Evolutionary conservation across 768 basidiomycete genomes (phyloP).

Genomic region (Pleurotus platypus): DNA sequence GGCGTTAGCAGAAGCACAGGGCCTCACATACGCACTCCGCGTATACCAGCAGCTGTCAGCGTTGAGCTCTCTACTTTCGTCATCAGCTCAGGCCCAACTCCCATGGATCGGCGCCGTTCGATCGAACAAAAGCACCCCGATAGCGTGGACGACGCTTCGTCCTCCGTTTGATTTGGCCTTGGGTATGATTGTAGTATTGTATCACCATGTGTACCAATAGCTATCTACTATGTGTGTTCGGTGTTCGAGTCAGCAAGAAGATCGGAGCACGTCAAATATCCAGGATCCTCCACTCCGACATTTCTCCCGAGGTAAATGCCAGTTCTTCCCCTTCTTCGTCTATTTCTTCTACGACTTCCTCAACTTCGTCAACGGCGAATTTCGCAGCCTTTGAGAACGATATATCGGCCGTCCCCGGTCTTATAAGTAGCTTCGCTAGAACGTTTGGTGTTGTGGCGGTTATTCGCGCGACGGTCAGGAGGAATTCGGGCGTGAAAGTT

Average conservation of each 20-base stretch:
- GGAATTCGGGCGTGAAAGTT: slow-evolving; percentile 57
- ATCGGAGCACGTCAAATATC: too few relatives aligned
- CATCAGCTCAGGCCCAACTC: not conserved
- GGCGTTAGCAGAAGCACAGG: not conserved
- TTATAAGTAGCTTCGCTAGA: not conserved
- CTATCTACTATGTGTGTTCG: not conserved
- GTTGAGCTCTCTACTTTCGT: not conserved
- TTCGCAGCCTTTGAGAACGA: slow-evolving; percentile 6
- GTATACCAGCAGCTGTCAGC: not conserved
- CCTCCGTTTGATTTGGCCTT: too few relatives aligned
- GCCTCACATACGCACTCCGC: not conserved
- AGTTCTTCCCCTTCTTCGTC: not conserved
- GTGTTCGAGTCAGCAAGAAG: not conserved
- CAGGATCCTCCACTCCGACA: not conserved
- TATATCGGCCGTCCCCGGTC: slow-evolving; percentile 5
- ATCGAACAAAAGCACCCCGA: not conserved
- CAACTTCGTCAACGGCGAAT: not conserved
- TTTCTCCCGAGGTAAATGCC: not conserved
- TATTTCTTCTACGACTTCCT: not conserved
- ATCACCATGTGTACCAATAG: not conserved
- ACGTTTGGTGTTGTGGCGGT: slow-evolving; percentile 5
- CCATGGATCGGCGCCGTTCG: not conserved
- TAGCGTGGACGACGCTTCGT: not conserved
- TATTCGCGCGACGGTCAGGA: slow-evolving; percentile 46
- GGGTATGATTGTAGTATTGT: too few relatives aligned